phyloP scores from a whole-genome alignment of 352 stramenopile genomes.

The Pythium rhizo-oryzae region DNA sequence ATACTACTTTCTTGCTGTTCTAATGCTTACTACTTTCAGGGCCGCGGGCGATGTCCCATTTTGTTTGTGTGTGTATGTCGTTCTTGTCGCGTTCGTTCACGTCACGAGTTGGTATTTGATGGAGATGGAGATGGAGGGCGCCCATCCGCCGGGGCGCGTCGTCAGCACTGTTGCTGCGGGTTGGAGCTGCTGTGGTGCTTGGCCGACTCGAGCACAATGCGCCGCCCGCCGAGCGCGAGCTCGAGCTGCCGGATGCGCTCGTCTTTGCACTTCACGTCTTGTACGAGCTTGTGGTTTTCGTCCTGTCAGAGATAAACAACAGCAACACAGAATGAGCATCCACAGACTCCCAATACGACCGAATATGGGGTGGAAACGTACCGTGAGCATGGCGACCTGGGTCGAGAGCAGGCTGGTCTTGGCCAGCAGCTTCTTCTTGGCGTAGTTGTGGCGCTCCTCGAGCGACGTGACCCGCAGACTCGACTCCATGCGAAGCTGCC shows the following conservation, averaged over 20 bases:
- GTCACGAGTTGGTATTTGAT: neutral
- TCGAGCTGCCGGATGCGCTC: conserved; percentile 57
- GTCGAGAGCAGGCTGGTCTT: conserved; percentile 32
- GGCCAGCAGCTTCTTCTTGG: conserved; percentile 44
- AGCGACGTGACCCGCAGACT: conserved; percentile 47
- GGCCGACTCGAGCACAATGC: conserved; percentile 32
- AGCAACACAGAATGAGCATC: neutral
- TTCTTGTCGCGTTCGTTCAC: too few relatives aligned
- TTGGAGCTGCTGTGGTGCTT: conserved; percentile 5
- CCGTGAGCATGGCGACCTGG: conserved; percentile 44
- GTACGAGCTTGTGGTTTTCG: conserved; percentile 46
- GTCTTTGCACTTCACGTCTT: conserved; percentile 39
- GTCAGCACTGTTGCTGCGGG: conserved; percentile 13
- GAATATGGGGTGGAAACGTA: conserved; percentile 2
- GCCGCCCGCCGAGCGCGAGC: conserved; percentile 46
- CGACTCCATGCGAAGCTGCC: conserved; percentile 48
- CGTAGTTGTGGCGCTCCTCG: conserved; percentile 50
- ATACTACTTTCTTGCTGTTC: conserved; percentile 6
- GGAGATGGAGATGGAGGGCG: too few relatives aligned
- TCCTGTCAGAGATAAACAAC: conserved; percentile 13
- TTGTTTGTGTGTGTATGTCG: neutral
- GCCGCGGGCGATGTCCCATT: too few relatives aligned
- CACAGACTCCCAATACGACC: neutral
- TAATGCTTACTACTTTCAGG: neutral
- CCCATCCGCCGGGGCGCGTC: too few relatives aligned